Evolutionary conservation across 2,329 filamentous ascomycete species (phyloP), one percentile per base, ranked within the genome.

Genomic region (Iodosphaeria phyllophila): DNA sequence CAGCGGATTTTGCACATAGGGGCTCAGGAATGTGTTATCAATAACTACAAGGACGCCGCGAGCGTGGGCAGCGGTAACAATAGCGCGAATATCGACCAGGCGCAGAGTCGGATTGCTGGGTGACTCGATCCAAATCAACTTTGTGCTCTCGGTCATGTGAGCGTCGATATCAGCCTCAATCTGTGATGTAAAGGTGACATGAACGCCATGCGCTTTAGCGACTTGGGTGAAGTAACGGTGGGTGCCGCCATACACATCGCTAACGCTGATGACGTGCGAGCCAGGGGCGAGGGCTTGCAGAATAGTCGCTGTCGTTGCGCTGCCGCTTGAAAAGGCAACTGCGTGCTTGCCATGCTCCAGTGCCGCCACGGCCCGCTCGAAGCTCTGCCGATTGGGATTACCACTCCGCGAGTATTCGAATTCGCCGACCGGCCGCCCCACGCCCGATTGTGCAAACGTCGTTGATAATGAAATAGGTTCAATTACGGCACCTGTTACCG

Each of bases 181-280:
- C 52, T 74, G 74, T 7, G 83, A 82, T 5, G 83, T 86, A 52
- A 98, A 98, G 24, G 86, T 92, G 32, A 95, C 89, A 39, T 77
- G 71, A 27, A 98, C 82, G 41, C 86, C 82, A 51, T 98, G 89
- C 14, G 89, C 83, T 42, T 80, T 73, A 29, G 89, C 89, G 25
- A 95, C 89, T 56, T 93, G 84, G 36, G 89, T 98, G 61, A 98
- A 98, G 61, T 98, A 98, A 43, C 89, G 69, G 58, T 98, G 89
- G 20, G 89, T 98, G 39, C 89, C 89, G 39, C 89, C 89, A 51
- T 98, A 98, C 40, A 98, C 84, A 50, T 98, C 89, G 22, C 83
- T 92, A 23, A 98, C 82, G 32, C 83, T 93, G 40, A 98, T 74
- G 42, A 98, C 80, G 55, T 98, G 89, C 23, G 80, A 89, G 33